Evolutionary conservation across 129 eudicot genomes (phyloP).

Genomic region (Glebionis coronaria): DNA sequence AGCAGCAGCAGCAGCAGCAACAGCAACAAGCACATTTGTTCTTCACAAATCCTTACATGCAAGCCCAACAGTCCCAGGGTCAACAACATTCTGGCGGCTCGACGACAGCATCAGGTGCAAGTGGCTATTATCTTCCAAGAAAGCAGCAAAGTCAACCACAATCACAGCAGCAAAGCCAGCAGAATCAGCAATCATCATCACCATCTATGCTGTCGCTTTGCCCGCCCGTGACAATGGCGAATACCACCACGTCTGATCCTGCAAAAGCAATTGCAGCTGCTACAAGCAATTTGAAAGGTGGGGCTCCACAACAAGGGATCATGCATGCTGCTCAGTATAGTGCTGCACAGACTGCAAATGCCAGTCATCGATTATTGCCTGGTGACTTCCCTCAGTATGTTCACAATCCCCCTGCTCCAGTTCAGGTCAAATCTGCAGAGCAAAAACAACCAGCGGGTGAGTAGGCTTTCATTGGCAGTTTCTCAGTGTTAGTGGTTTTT

Average conservation of each 20-base stretch:
- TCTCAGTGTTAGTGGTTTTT: background rate
- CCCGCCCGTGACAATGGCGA: slow-evolving; percentile 41
- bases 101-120: slow-evolving; percentile 33
- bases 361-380: slow-evolving; percentile 27
- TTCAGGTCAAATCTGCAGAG: slow-evolving; percentile 79
- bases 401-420: slow-evolving; percentile 59
- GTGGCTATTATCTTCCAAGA: slow-evolving; percentile 45
- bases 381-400: slow-evolving; percentile 59
- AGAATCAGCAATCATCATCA: slow-evolving; percentile 43
- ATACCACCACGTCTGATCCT: slow-evolving; percentile 71
- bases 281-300: slow-evolving; percentile 59
- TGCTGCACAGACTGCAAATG: slow-evolving; percentile 42
- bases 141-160: slow-evolving; percentile 43
- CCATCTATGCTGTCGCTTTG: slow-evolving; percentile 55
- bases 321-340: slow-evolving; percentile 51
- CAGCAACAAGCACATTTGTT: slow-evolving; percentile 48
- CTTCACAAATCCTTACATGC: slow-evolving; percentile 45
- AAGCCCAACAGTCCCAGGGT: slow-evolving; percentile 26
- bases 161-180: slow-evolving; percentile 15
- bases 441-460: slow-evolving; percentile 97
- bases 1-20: too few species aligned
- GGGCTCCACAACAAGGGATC: slow-evolving; percentile 47
- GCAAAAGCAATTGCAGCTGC: slow-evolving; percentile 89
- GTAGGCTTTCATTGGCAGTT: slow-evolving; percentile 26
- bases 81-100: slow-evolving; percentile 39